Evolutionary conservation across 2,329 filamentous ascomycete species (phyloP), one percentile per base, ranked within the genome.

Genomic region (Talaromyces marneffei): DNA sequence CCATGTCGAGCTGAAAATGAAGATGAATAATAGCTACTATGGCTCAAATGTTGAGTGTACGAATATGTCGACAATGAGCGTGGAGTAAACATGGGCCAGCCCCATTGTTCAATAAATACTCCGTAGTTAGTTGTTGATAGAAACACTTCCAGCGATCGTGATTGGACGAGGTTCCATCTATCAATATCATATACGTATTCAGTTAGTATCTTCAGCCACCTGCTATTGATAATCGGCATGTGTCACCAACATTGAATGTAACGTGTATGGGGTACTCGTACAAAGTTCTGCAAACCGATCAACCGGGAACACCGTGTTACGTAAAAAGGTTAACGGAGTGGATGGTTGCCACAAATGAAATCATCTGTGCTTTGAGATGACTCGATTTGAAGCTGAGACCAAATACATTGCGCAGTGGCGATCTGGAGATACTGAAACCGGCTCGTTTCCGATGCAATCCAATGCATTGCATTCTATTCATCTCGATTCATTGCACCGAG

Each of bases 281-380:
- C 5, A 33, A 20, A 25, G 14, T 25, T 18, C 16, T 20, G 55
- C 33, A 58, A 58, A 35, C 55, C 33, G 40, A 48, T 44, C 29
- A 58, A 44, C 35, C 35, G 52, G 35, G 23, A 55, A 55, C n/a
- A 20, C 31, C 18, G 31, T 16, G 52, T 55, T 55, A 55, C 52
- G 52, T 55, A 55, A 55, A 55, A 55, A 55, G 52, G 52, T 40
- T 55, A 55, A 55, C 35, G 9, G 20, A 18, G 35, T 25, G 52
- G 35, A 40, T 25, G 20, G 16, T 27, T 37, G 50, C 29, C 50
- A 35, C n/a, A n/a, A n/a, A 52, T 20, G 27, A 52, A 52, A 52
- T 33, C 48, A 35, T 27, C 29, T 35, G 48, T 52, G 48, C 29
- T 52, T 52, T 18, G 29, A 20, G 5, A 16, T 27, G 31, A 3